Evolutionary conservation across 371 early-diverging fungal genomes (phyloP).

Genomic region (Entomophthora muscae): DNA sequence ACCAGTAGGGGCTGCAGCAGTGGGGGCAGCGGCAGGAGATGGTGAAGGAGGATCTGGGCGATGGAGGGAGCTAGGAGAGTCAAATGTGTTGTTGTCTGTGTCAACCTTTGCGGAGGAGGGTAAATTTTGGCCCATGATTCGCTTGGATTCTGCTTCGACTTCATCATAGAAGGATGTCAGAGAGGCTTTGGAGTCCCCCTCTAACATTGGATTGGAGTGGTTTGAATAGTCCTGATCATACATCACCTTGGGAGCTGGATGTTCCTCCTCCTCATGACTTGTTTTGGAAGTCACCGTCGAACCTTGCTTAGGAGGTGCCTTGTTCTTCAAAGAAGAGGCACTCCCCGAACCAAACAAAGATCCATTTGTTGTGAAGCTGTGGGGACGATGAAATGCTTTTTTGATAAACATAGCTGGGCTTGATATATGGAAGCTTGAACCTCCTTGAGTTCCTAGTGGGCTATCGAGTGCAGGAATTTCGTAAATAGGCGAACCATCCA

Average conservation of each 20-base stretch:
- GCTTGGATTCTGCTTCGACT: background rate
- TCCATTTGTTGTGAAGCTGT: background rate
- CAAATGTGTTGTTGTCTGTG: background rate
- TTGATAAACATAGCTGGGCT: conserved; percentile 1
- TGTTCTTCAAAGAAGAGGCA: background rate
- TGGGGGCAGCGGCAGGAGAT: background rate
- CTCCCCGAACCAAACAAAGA: conserved; percentile 1
- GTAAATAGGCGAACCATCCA: conserved; percentile 8
- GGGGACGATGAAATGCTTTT: conserved; percentile 7
- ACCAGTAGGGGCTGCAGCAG: background rate
- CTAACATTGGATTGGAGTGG: background rate
- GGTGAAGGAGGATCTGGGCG: background rate
- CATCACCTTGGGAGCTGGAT: background rate
- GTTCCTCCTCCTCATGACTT: background rate
- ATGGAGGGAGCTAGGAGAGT: background rate
- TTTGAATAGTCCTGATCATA: background rate
- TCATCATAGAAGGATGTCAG: conserved; percentile 2
- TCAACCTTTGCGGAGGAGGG: background rate
- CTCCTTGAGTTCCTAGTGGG: background rate
- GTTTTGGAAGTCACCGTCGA: background rate
- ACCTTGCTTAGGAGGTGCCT: background rate
- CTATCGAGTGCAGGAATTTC: conserved; percentile 6
- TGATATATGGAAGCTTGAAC: background rate
- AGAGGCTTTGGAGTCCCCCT: background rate
- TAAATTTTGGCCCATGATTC: background rate